Evolutionary conservation across 2,329 filamentous ascomycete species (phyloP).

Genomic region (Ceratocystiopsis minuta): DNA sequence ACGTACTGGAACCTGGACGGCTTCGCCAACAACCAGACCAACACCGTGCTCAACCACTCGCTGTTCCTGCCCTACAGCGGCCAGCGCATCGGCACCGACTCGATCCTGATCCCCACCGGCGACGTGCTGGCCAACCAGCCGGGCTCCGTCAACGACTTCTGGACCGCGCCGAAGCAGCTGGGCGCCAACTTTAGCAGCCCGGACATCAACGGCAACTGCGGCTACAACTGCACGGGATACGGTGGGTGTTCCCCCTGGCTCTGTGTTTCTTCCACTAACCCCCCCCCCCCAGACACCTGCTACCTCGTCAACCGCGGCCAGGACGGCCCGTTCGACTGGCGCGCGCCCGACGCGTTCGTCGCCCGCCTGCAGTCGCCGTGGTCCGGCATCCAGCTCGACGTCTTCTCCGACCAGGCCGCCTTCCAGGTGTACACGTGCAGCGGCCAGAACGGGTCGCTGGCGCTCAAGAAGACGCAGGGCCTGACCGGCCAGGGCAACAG

Average conservation of each 20-base stretch:
- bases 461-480: constrained; percentile 55
- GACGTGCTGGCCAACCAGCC: constrained; percentile 51
- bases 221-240: constrained; percentile 67
- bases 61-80: constrained; percentile 56
- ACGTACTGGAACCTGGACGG: constrained; percentile 74
- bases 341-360: constrained; percentile 32
- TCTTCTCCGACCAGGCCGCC: constrained; percentile 70
- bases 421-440: constrained; percentile 80
- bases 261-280: too few species aligned
- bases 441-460: constrained; percentile 51
- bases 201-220: constrained; percentile 56
- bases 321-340: constrained; percentile 47
- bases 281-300: too few species aligned
- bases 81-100: constrained; percentile 49
- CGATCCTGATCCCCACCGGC: constrained; percentile 57
- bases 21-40: constrained; percentile 55
- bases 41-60: constrained; percentile 49
- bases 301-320: constrained; percentile 49
- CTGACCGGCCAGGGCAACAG: constrained; percentile 28
- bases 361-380: constrained; percentile 53
- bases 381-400: constrained; percentile 69
- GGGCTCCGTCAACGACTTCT: constrained; percentile 63
- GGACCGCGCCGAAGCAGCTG: constrained; percentile 63
- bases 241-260: too few species aligned
- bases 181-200: constrained; percentile 46